A percentile compares a stretch with the other conserved stretches of the same genome.
Conservation (phyloP, 306 rosid species). For the Clitoria ternatea region DNA sequence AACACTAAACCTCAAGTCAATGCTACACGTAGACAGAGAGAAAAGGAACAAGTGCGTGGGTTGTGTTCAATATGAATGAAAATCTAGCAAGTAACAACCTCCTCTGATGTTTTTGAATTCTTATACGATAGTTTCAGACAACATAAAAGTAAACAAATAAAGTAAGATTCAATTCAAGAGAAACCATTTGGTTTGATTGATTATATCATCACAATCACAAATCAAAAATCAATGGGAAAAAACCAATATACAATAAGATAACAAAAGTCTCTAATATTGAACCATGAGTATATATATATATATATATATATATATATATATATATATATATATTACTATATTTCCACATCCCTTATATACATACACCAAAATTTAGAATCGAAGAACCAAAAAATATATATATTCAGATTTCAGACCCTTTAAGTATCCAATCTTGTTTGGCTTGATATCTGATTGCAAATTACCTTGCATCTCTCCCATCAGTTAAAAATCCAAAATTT, state of each 20-base stretch:
- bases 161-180: constrained; percentile 3
- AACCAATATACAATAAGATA: background rate
- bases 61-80: constrained; percentile 3
- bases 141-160: background rate
- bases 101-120: background rate
- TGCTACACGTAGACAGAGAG: background rate
- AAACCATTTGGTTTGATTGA: constrained; percentile 13
- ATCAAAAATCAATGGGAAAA: background rate
- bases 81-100: background rate
- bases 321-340: constrained; percentile 19
- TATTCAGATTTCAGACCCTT: constrained; percentile 29
- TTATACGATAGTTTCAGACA: background rate
- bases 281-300: constrained; percentile 22
- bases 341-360: constrained; percentile 26
- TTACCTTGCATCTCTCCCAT: constrained; percentile 15
- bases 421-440: constrained; percentile 19
- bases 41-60: background rate
- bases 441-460: constrained; percentile 33
- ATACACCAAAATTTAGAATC: constrained; percentile 27
- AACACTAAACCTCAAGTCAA: constrained; percentile 6
- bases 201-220: constrained; percentile 12
- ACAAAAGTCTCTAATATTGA: background rate
- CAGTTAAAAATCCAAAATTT: constrained; percentile 12
- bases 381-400: constrained; percentile 1
- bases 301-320: no score